A percentile compares a stretch with the other conserved stretches of the same genome.
phyloP scores from a whole-genome alignment of 2,329 filamentous ascomycete species.

The Triangularia setosa region DNA sequence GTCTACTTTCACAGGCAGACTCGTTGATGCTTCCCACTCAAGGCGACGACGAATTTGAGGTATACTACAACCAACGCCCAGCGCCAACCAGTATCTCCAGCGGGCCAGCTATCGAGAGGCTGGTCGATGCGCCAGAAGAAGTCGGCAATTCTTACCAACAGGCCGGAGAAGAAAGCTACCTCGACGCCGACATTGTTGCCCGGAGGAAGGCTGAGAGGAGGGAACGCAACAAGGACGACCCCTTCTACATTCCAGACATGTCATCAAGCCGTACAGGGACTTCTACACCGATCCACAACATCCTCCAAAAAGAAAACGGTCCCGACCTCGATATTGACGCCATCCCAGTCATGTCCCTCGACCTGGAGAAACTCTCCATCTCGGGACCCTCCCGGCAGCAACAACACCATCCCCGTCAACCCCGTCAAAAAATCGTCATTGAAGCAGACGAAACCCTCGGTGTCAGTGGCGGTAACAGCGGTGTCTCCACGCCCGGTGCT shows the following conservation, averaged over 20 bases:
- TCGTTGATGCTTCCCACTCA: slow-evolving; percentile 45
- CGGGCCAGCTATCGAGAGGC: slow-evolving; percentile 52
- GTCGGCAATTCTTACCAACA: slow-evolving; percentile 52
- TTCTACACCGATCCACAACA: slow-evolving; percentile 75
- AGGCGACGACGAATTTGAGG: slow-evolving; percentile 63
- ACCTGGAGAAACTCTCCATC: slow-evolving; percentile 57
- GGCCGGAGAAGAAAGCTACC: slow-evolving; percentile 58
- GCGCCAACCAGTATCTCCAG: slow-evolving; percentile 47
- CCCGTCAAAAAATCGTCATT: slow-evolving; percentile 61
- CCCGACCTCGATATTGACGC: slow-evolving; percentile 84
- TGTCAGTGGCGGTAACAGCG: slow-evolving; percentile 37
- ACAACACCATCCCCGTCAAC: slow-evolving; percentile 32
- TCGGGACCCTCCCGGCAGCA: slow-evolving; percentile 14
- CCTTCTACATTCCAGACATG: slow-evolving; percentile 73
- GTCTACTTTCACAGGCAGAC: slow-evolving; percentile 60
- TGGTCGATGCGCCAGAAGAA: slow-evolving; percentile 46
- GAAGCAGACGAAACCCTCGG: slow-evolving; percentile 70
- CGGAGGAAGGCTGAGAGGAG: slow-evolving; percentile 70
- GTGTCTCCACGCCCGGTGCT: slow-evolving; percentile 41
- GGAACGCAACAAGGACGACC: slow-evolving; percentile 86
- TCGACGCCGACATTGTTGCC: slow-evolving; percentile 70
- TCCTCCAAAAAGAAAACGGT: slow-evolving; percentile 67
- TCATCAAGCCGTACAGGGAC: slow-evolving; percentile 40
- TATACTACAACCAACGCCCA: slow-evolving; percentile 59
- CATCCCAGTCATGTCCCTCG: slow-evolving; percentile 92